Conservation (phyloP, 306 rosid genomes). For the Ochetophila trinervis region DNA sequence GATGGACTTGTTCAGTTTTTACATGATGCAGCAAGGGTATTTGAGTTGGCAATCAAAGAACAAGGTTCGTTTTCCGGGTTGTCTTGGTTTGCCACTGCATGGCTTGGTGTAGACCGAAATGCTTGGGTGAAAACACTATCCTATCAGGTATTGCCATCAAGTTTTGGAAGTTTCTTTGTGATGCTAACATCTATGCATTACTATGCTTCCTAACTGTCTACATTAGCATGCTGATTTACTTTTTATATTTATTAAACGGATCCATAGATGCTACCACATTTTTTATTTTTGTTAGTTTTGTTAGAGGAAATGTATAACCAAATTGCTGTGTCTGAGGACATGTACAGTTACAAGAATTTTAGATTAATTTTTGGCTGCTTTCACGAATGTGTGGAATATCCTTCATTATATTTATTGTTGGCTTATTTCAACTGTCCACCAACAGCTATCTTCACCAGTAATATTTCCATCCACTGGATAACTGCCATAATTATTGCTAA, state of each 20-base stretch:
- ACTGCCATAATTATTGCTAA: too few species aligned
- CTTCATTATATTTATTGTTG: too few species aligned
- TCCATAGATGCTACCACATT: background rate
- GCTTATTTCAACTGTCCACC: too few species aligned
- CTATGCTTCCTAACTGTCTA: constrained; percentile 9
- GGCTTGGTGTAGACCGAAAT: constrained; percentile 86
- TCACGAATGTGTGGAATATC: too few species aligned
- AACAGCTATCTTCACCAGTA: too few species aligned
- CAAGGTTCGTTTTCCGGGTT: constrained; percentile 48
- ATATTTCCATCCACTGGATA: too few species aligned
- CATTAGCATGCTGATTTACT: background rate
- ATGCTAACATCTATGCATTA: background rate
- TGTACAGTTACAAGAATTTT: background rate
- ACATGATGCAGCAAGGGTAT: constrained; percentile 88
- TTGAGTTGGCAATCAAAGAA: constrained; percentile 83
- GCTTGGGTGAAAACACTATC: constrained; percentile 83
- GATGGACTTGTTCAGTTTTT: constrained; percentile 82
- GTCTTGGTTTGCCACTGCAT: constrained; percentile 78
- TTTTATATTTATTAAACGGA: background rate
- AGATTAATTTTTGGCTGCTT: background rate
- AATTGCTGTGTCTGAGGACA: background rate
- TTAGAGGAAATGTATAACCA: background rate
- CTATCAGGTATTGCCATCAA: constrained; percentile 63
- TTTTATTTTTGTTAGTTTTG: background rate
- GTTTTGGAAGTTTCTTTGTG: background rate